Conservation (phyloP, 306 rosid species). For the Vachellia collinsii region DNA sequence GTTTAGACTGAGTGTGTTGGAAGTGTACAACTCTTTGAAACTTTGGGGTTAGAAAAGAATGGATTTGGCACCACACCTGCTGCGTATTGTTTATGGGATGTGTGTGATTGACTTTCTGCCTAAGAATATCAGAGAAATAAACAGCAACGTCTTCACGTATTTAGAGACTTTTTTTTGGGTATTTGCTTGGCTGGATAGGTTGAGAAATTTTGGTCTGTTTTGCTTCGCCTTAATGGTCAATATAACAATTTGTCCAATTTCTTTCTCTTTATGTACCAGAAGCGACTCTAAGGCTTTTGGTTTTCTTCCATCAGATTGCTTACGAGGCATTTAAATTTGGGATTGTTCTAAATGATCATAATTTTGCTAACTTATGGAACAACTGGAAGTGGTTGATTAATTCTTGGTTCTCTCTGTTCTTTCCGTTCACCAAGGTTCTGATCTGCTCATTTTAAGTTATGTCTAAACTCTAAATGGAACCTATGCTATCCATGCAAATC, state of each 20-base stretch:
- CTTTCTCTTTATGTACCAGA: background rate
- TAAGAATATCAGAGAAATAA: background rate
- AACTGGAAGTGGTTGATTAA: background rate
- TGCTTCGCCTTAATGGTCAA: background rate
- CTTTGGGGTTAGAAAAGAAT: background rate
- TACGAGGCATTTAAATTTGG: background rate
- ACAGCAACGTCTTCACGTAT: background rate
- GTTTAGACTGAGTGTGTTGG: background rate
- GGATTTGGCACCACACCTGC: background rate
- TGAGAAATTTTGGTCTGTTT: constrained; percentile 3
- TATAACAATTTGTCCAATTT: background rate
- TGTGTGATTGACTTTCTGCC: constrained; percentile 17
- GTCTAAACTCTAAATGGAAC: background rate
- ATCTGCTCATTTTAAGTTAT: background rate
- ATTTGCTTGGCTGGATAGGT: constrained; percentile 1
- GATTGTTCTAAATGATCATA: constrained; percentile 17
- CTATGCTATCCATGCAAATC: background rate
- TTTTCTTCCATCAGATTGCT: background rate
- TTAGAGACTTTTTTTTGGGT: background rate
- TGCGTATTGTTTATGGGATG: background rate
- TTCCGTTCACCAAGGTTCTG: background rate
- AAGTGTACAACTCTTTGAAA: background rate
- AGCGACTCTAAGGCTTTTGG: constrained; percentile 15
- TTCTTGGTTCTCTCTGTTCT: background rate
- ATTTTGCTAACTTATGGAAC: constrained; percentile 16